Conservation (phyloP, 169 alveolate genomes). For the Cardiosporidium cionae region DNA sequence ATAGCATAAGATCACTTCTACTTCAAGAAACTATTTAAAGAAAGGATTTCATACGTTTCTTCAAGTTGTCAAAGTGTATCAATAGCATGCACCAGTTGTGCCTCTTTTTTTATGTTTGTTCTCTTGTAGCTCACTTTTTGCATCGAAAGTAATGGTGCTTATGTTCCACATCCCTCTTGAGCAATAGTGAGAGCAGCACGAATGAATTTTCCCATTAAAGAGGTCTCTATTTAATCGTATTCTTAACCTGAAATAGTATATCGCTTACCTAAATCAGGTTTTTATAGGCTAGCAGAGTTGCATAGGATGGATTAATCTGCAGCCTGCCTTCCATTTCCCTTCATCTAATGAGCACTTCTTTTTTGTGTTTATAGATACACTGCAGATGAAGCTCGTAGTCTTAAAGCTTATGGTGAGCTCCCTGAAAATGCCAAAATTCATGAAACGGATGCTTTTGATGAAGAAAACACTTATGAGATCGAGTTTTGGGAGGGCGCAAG, state of each 20-base stretch:
- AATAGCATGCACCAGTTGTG: neutral
- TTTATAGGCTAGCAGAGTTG: too few relatives aligned
- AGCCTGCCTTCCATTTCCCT: neutral
- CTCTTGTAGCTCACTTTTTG: neutral
- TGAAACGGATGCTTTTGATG: constrained; percentile 76
- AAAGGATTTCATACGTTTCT: neutral
- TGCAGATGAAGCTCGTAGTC: constrained; percentile 93
- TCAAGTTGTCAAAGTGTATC: neutral
- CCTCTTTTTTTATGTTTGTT: neutral
- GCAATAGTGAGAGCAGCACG: too few relatives aligned
- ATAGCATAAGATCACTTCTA: neutral
- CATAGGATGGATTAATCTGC: too few relatives aligned
- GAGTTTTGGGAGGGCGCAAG: neutral
- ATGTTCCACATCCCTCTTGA: too few relatives aligned
- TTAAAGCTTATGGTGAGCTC: constrained; percentile 91
- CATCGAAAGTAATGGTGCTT: too few relatives aligned
- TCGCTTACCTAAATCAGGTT: too few relatives aligned
- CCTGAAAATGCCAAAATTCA: constrained; percentile 91
- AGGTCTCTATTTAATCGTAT: too few relatives aligned
- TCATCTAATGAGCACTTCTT: neutral
- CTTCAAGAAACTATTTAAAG: neutral
- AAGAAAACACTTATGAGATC: constrained; percentile 74
- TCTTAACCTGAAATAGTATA: too few relatives aligned
- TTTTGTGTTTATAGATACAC: constrained; percentile 42
- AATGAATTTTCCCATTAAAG: too few relatives aligned